Conservation (phyloP, 2,329 filamentous ascomycete genomes). For the Knufia petricola region DNA sequence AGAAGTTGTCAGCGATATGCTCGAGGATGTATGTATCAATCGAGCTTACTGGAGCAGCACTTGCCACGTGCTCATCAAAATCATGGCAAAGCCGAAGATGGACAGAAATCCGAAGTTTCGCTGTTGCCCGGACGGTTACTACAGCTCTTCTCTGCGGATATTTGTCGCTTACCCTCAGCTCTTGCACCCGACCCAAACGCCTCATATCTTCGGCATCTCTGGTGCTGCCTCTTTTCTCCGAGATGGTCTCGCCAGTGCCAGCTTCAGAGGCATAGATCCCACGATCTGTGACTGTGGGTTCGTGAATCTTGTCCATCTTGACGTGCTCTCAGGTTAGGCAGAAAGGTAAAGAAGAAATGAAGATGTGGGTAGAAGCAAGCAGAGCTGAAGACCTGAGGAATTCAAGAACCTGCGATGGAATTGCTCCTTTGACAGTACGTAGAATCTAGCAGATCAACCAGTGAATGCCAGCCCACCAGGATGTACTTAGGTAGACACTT, state of each 20-base stretch:
- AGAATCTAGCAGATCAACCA: too few relatives aligned
- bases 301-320: constrained; percentile 15
- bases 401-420: neutral
- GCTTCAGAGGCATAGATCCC: constrained; percentile 15
- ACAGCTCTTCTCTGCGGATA: constrained; percentile 29
- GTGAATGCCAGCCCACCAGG: too few relatives aligned
- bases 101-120: constrained; percentile 32
- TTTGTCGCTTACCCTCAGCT: constrained; percentile 32
- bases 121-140: constrained; percentile 9
- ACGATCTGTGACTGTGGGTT: constrained; percentile 17
- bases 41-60: constrained; percentile 10
- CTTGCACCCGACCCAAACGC: constrained; percentile 42
- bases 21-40: constrained; percentile 23
- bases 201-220: constrained; percentile 38
- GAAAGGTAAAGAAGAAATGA: neutral
- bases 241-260: constrained; percentile 11
- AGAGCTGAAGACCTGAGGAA: neutral
- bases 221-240: constrained; percentile 13
- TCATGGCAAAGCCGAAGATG: constrained; percentile 31
- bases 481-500: too few relatives aligned
- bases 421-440: neutral
- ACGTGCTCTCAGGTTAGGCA: too few relatives aligned
- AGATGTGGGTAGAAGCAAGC: neutral
- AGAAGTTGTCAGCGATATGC: constrained; percentile 5
- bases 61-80: constrained; percentile 31